phyloP scores from a whole-genome alignment of 2,329 filamentous ascomycete species.

The Fusarium sp. region DNA sequence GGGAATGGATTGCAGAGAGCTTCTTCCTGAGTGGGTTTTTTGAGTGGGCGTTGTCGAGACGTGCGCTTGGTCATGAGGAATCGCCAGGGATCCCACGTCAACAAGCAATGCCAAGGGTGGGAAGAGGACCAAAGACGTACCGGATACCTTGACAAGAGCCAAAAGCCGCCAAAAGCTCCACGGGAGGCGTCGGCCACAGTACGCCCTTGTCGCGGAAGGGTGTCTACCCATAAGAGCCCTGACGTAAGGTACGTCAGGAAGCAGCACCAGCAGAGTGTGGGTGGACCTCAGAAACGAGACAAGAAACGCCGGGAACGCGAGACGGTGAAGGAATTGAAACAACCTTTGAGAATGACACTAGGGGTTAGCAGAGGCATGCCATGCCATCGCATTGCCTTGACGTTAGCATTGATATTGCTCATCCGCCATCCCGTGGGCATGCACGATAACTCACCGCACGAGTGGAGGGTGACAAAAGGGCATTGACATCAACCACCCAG shows the following conservation, averaged over 20 bases:
- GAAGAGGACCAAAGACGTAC: slow-evolving; percentile 40
- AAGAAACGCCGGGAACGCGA: slow-evolving; percentile 48
- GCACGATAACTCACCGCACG: slow-evolving; percentile 4
- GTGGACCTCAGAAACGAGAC: slow-evolving; percentile 45
- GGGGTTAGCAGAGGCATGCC: slow-evolving; percentile 32
- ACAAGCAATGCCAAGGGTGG: slow-evolving; percentile 46
- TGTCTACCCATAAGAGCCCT: slow-evolving; percentile 46
- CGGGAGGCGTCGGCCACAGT: slow-evolving; percentile 46
- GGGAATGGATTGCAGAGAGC: slow-evolving; percentile 45
- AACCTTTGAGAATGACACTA: slow-evolving; percentile 40
- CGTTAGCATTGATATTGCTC: slow-evolving; percentile 14
- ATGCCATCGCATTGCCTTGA: slow-evolving; percentile 28
- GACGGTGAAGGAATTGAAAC: slow-evolving; percentile 51
- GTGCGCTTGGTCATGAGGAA: slow-evolving; percentile 44
- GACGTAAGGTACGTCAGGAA: slow-evolving; percentile 49
- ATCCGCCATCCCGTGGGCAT: slow-evolving; percentile 19
- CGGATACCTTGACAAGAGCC: slow-evolving; percentile 38
- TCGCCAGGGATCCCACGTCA: slow-evolving; percentile 44
- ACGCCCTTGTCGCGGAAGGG: slow-evolving; percentile 46
- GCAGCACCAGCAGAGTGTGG: slow-evolving; percentile 39
- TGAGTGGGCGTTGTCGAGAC: slow-evolving; percentile 40
- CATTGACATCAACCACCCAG: slow-evolving; percentile 45
- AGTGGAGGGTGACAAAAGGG: slow-evolving; percentile 41
- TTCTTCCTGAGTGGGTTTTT: slow-evolving; percentile 31
- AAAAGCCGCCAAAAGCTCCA: slow-evolving; percentile 43